phyloP scores from a whole-genome alignment of 441 rosid species.

The Metrosideros polymorpha region DNA sequence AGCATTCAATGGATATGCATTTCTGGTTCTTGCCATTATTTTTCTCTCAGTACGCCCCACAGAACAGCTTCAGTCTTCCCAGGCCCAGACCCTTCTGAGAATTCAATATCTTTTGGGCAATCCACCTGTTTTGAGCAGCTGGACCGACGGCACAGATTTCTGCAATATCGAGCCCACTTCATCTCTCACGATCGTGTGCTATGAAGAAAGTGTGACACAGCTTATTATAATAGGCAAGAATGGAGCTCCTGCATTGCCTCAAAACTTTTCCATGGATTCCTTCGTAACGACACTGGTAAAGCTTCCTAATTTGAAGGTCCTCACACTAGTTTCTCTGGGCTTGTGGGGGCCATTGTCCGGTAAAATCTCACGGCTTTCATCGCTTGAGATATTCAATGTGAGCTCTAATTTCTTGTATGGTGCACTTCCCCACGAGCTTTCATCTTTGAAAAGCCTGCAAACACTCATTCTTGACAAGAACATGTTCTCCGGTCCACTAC shows the following conservation, averaged over 20 bases:
- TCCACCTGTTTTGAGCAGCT: constrained; percentile 50
- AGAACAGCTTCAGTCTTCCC: constrained; percentile 59
- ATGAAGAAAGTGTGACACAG: constrained; percentile 73
- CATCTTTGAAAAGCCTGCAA: constrained; percentile 49
- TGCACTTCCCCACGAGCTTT: constrained; percentile 54
- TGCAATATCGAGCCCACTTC: constrained; percentile 63
- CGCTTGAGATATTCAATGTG: constrained; percentile 75
- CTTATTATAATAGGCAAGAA: constrained; percentile 62
- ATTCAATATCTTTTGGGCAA: constrained; percentile 54
- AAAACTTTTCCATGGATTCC: constrained; percentile 69
- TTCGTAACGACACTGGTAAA: constrained; percentile 66
- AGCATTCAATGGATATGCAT: constrained; percentile 14
- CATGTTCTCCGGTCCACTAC: constrained; percentile 59
- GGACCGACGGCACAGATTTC: constrained; percentile 73
- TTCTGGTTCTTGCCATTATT: constrained; percentile 23
- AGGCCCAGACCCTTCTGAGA: constrained; percentile 57
- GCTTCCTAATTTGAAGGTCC: constrained; percentile 76
- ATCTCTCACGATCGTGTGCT: constrained; percentile 67
- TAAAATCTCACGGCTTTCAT: constrained; percentile 51
- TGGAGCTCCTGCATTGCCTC: constrained; percentile 39
- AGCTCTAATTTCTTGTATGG: constrained; percentile 75
- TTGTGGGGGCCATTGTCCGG: constrained; percentile 86
- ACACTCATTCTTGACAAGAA: constrained; percentile 80
- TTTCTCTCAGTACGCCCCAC: constrained; percentile 29
- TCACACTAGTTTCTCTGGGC: constrained; percentile 75